Conservation (phyloP, 352 stramenopile genomes). For the Pythium folliculosum region DNA sequence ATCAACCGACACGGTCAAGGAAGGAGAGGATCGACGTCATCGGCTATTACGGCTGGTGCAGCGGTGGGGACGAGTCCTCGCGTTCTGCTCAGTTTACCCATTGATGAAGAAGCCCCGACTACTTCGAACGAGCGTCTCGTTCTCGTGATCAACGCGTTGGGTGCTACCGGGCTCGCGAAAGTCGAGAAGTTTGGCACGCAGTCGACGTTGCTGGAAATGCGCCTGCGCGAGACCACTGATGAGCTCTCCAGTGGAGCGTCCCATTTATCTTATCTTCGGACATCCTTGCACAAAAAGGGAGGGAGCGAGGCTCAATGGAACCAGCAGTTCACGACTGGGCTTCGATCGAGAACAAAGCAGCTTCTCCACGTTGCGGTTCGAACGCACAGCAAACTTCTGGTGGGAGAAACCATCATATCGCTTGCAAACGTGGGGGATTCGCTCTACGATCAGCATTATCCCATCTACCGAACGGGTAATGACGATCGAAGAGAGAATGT, state of each 20-base stretch:
- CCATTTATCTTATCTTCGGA: slow-evolving; percentile 45
- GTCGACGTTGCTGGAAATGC: slow-evolving; percentile 70
- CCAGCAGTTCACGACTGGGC: slow-evolving; percentile 62
- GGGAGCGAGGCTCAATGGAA: slow-evolving; percentile 85
- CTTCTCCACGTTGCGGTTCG: slow-evolving; percentile 57
- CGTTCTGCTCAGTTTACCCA: slow-evolving; percentile 53
- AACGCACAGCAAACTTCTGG: slow-evolving; percentile 63
- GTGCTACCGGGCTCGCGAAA: slow-evolving; percentile 57
- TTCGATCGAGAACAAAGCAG: slow-evolving; percentile 59
- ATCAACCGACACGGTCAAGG: slow-evolving; percentile 32
- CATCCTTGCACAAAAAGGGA: slow-evolving; percentile 76
- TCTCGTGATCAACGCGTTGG: slow-evolving; percentile 62
- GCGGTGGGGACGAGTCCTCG: slow-evolving; percentile 13
- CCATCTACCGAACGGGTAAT: slow-evolving; percentile 36
- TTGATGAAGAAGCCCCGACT: slow-evolving; percentile 18
- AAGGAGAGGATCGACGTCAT: slow-evolving; percentile 25
- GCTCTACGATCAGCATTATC: slow-evolving; percentile 68
- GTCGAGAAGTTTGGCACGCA: slow-evolving; percentile 80
- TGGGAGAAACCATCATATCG: slow-evolving; percentile 57
- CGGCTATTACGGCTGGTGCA: slow-evolving; percentile 19
- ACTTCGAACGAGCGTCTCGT: slow-evolving; percentile 32
- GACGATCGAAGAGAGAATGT: slow-evolving; percentile 26
- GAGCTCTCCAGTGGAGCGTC: slow-evolving; percentile 17
- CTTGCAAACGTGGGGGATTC: slow-evolving; percentile 44
- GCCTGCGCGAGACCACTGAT: slow-evolving; percentile 30